phyloP scores from a whole-genome alignment of 2,329 filamentous ascomycete genomes.

The Fusarium sp. region DNA sequence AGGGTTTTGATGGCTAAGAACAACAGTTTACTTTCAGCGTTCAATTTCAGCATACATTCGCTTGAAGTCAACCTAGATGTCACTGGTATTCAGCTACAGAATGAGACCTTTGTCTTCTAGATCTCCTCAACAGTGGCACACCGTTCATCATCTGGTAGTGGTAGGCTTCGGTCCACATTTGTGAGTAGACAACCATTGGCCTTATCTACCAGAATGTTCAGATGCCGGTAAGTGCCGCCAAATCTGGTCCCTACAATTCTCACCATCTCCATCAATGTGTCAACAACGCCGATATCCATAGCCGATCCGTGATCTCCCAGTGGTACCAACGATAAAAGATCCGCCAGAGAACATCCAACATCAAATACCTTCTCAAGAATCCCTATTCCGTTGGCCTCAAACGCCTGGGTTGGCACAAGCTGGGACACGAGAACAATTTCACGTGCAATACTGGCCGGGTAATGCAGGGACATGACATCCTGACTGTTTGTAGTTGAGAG shows the following conservation, averaged over 20 bases:
- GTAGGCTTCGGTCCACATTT: slow-evolving; percentile 6
- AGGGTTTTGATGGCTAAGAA: not conserved
- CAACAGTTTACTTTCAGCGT: not conserved
- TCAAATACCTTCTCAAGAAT: slow-evolving; percentile 54
- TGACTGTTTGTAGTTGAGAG: slow-evolving; percentile 28
- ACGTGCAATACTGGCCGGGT: slow-evolving; percentile 46
- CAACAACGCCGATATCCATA: slow-evolving; percentile 25
- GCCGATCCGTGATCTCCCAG: not conserved
- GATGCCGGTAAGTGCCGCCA: slow-evolving; percentile 17
- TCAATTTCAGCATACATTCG: not conserved
- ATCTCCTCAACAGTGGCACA: not conserved
- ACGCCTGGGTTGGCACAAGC: slow-evolving; percentile 42
- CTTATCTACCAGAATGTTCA: slow-evolving; percentile 25
- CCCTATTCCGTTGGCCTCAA: slow-evolving; percentile 52
- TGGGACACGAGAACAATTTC: slow-evolving; percentile 44
- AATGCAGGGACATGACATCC: slow-evolving; percentile 46
- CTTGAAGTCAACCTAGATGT: not conserved
- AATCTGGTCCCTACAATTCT: slow-evolving; percentile 17
- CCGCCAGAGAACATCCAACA: slow-evolving; percentile 51
- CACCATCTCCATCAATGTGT: slow-evolving; percentile 31
- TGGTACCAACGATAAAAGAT: slow-evolving; percentile 19
- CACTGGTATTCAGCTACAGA: not conserved
- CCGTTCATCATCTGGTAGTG: rapidly evolving
- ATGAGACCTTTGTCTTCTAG: not conserved
- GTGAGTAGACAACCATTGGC: slow-evolving; percentile 10